A percentile compares a stretch with the other conserved stretches of the same genome.
phyloP scores from a whole-genome alignment of 345 rosid species.

The Raphanus raphanistrum region DNA sequence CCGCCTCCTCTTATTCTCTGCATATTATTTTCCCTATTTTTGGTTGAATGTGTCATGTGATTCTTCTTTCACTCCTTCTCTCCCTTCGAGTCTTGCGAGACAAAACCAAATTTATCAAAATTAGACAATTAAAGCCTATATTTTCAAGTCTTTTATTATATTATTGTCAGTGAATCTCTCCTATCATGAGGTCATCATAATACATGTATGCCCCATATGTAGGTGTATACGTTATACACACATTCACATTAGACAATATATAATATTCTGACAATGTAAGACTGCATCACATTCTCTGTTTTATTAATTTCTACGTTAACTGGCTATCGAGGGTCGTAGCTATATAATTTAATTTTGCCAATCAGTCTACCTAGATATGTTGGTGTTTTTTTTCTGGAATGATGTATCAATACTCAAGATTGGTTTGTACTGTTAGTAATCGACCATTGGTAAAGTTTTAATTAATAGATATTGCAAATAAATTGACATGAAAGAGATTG shows the following conservation, averaged over 20 bases:
- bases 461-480: conserved; percentile 14
- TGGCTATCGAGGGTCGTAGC: background rate
- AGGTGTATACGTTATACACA: conserved; percentile 2
- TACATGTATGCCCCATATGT: conserved; percentile 28
- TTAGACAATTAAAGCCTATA: conserved; percentile 36
- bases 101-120: conserved; percentile 2
- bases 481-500: conserved; percentile 23
- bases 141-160: conserved; percentile 19
- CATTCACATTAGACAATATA: conserved; percentile 8
- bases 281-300: conserved; percentile 36
- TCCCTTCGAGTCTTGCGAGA: background rate
- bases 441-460: background rate
- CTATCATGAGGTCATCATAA: conserved; percentile 45
- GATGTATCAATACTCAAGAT: background rate
- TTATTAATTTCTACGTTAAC: background rate
- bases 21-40: conserved; percentile 6
- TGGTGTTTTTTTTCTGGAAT: background rate
- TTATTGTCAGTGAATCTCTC: conserved; percentile 39
- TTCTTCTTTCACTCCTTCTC: conserved; percentile 6
- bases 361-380: background rate
- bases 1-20: conserved; percentile 21
- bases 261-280: conserved; percentile 35
- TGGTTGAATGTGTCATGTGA: conserved; percentile 29
- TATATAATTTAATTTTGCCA: background rate
- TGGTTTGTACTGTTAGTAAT: background rate